Base-by-base conservation (phyloP, 2,329 filamentous ascomycete species). In the Botrytis tulipae region DNA sequence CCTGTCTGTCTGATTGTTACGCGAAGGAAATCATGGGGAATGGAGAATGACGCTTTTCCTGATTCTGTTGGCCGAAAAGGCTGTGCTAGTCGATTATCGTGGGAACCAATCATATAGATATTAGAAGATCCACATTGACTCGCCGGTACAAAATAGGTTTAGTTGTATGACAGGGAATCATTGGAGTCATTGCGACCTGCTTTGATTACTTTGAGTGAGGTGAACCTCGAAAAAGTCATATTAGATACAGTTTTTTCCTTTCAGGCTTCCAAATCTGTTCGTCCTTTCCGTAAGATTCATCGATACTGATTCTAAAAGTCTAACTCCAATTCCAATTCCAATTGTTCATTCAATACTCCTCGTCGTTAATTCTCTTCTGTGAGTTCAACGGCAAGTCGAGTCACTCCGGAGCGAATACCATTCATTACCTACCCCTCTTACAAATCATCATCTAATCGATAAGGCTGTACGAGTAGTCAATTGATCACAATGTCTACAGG, bases 1-100 rank as follows among this genome's bases (percentile, higher is more conserved):
- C 46, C 32, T 61, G 51, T 9, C 51, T n/a, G 46, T 67, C 65
- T 67, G 12, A 67, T 40, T 37, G 32, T 40, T 68, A 68, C 65
- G 65, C 25, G 46, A 68, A 57, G 35, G 8, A 42, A 40, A 68
- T 68, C 65, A 42, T 68, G 65, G 65, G 65, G 46, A 68, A 54
- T 35, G 5, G 46, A 35, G 35, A 42, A 40, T 25, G 12, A 14
- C 65, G 65, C 65, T 68, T 68, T 68, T 42, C 65, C 65, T 20
- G 51, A 54, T 68, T 57, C 25, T 54, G 65, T 57, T 68, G 65
- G 65, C 65, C 65, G 65, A 68, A 68, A 67, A 57, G 65, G 65
- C 65, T 68, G 35, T 68, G 65, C 44, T 40, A 54, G 18, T 29
- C 7, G 10, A 35, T 22, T 2, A 54, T 29, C 1, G 9, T 22